Evolutionary conservation across 2,329 filamentous ascomycete species (phyloP), one percentile per base, ranked within the genome.

Genomic region (Colletotrichum sp.): DNA sequence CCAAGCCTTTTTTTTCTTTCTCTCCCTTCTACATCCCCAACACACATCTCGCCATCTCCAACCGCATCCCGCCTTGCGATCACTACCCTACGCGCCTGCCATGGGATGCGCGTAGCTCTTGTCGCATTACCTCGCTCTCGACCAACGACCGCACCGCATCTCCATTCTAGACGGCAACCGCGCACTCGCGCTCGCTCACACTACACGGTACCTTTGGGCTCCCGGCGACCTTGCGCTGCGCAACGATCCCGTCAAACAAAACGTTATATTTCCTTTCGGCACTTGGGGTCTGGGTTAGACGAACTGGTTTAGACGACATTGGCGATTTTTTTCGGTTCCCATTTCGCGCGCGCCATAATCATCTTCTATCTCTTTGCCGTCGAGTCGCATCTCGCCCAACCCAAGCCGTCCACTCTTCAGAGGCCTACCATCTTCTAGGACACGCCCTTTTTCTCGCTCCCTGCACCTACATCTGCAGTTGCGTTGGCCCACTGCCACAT

Each of bases 281-380:
- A 70, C 67, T 67, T 71, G 43, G 71, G 71, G n/a, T 81, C 80
- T 81, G 81, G 82, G 79, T 83, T 85, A 85, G 84, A 85, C 82
- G 82, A 82, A 79, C 82, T 81, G 83, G 81, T 83, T 85, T 86
- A 86, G 84, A 85, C 82, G 81, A 70, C 60, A 55, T 60, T 61
- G 38, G 60, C 72, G 67, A 72, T 77, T 76, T 69, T 69, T 69
- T 75, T 72, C 70, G 60, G 76, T 76, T 71, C 61, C 65, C 48
- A 21, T 74, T 67, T 72, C 65, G 63, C 68, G 70, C 73, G 67
- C 76, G 57, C 71, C 73, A 69, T 75, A 77, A 73, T 77, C 76
- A 74, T 74, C 68, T 71, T 70, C 67, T 52, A 65, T 52, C 30
- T 18, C 18, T 21, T 64, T 64, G 32, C 66, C 60, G n/a, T 60